Evolutionary conservation across 768 basidiomycete species (phyloP).

Genomic region (Boletales sp.): DNA sequence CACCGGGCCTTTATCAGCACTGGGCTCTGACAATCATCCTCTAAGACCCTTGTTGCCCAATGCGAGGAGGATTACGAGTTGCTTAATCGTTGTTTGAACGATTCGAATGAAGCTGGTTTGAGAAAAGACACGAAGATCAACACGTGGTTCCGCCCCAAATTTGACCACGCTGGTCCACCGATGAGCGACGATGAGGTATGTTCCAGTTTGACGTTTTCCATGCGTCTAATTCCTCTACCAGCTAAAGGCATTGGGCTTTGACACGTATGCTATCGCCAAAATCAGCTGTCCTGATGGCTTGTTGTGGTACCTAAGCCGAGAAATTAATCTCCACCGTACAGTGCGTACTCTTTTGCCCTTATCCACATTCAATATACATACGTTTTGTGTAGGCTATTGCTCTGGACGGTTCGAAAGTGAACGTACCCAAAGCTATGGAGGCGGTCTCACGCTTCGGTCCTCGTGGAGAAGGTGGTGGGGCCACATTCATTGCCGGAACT

Average conservation of each 20-base stretch:
- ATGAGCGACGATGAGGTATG: conserved; percentile 58
- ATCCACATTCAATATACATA: not conserved
- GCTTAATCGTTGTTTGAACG: conserved; percentile 67
- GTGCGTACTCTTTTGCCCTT: conserved; percentile 39
- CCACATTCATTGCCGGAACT: conserved; percentile 57
- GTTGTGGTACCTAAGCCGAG: conserved; percentile 61
- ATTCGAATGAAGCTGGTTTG: conserved; percentile 52
- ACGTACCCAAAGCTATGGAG: conserved; percentile 57
- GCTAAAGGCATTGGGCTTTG: conserved; percentile 64
- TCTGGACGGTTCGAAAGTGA: conserved; percentile 44
- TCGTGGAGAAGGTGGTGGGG: conserved; percentile 45
- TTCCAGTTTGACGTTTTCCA: not conserved
- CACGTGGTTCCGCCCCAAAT: conserved; percentile 59
- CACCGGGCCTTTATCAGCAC: not conserved
- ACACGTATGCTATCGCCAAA: conserved; percentile 81
- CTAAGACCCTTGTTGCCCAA: conserved; percentile 82
- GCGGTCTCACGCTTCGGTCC: conserved; percentile 46
- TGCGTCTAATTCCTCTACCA: conserved; percentile 28
- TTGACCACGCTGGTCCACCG: conserved; percentile 46
- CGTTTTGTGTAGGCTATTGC: conserved; percentile 55
- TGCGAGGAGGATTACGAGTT: conserved; percentile 75
- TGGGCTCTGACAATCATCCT: not conserved
- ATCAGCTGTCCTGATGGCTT: conserved; percentile 75
- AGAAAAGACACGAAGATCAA: conserved; percentile 50
- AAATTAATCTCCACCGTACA: conserved; percentile 66